Conservation (phyloP, 1,139 yeast species). For the Hemisphaericaspora xylofermentans region DNA sequence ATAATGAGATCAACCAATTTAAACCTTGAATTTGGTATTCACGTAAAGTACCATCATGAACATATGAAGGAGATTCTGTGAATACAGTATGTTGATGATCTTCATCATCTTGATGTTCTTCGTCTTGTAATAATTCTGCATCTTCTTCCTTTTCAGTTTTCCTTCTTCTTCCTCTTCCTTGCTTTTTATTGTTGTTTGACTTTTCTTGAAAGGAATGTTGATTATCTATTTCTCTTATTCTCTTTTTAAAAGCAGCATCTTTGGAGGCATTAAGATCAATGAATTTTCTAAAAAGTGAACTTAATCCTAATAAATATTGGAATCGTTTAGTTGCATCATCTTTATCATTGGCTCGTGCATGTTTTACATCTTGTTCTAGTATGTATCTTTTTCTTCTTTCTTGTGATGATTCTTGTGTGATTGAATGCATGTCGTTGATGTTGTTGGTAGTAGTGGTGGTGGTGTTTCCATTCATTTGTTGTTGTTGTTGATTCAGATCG, state of each 20-base stretch:
- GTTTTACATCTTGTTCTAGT: slow-evolving; percentile 49
- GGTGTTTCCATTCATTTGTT: slow-evolving; percentile 1
- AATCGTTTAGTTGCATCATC: slow-evolving; percentile 78
- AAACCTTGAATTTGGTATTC: slow-evolving; percentile 66
- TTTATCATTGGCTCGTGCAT: slow-evolving; percentile 55
- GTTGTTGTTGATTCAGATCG: slow-evolving; percentile 6
- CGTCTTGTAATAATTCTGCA: slow-evolving; percentile 79
- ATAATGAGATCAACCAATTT: slow-evolving; percentile 46
- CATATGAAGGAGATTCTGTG: slow-evolving; percentile 76
- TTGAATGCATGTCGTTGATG: neutral
- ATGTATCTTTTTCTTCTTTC: slow-evolving; percentile 50
- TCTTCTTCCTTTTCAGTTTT: slow-evolving; percentile 92
- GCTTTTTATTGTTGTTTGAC: slow-evolving; percentile 15
- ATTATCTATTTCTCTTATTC: slow-evolving; percentile 43
- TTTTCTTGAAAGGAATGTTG: slow-evolving; percentile 28
- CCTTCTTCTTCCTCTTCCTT: slow-evolving; percentile 28
- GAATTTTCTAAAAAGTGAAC: slow-evolving; percentile 85
- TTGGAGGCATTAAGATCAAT: slow-evolving; percentile 77
- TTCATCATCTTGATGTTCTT: slow-evolving; percentile 54
- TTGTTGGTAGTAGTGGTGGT: no score
- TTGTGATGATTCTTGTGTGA: slow-evolving; percentile 25
- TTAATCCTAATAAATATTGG: slow-evolving; percentile 76
- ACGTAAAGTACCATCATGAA: slow-evolving; percentile 64
- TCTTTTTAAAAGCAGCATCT: slow-evolving; percentile 61
- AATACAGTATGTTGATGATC: slow-evolving; percentile 55